phyloP scores from a whole-genome alignment of 192 early-diverging fungal species.

The Coemansia sp. region DNA sequence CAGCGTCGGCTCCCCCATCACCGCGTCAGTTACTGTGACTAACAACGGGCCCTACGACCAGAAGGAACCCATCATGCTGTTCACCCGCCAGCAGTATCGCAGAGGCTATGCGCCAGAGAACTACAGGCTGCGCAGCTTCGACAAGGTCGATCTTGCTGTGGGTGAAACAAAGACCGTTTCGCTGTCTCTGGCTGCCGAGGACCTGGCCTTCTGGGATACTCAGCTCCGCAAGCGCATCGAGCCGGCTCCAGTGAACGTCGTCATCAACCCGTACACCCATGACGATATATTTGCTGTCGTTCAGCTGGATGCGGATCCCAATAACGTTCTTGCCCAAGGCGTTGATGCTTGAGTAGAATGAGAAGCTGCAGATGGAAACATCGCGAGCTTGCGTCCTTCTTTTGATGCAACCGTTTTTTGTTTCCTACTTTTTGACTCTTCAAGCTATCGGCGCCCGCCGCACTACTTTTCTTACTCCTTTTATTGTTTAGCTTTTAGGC shows the following conservation, averaged over 20 bases:
- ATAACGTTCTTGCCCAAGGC: constrained; percentile 17
- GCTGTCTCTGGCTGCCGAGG: constrained; percentile 45
- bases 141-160: constrained; percentile 52
- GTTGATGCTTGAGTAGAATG: not conserved
- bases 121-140: constrained; percentile 58
- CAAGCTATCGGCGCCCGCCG: too few relatives aligned
- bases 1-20: constrained; percentile 20
- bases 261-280: constrained; percentile 19
- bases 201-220: constrained; percentile 42
- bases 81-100: constrained; percentile 50
- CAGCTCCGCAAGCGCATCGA: constrained; percentile 30
- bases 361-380: not conserved
- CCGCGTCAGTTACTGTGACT: constrained; percentile 43
- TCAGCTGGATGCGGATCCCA: constrained; percentile 3
- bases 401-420: too few relatives aligned
- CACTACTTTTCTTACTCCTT: too few relatives aligned
- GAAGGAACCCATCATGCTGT: constrained; percentile 63
- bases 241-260: constrained; percentile 33
- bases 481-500: too few relatives aligned
- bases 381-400: not conserved
- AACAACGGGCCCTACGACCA: constrained; percentile 53
- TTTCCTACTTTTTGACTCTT: too few relatives aligned
- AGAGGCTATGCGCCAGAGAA: constrained; percentile 48
- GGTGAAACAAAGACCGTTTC: constrained; percentile 52
- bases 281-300: constrained; percentile 11